phyloP scores from a whole-genome alignment of 257 asterid genomes.

The Petrea volubilis region DNA sequence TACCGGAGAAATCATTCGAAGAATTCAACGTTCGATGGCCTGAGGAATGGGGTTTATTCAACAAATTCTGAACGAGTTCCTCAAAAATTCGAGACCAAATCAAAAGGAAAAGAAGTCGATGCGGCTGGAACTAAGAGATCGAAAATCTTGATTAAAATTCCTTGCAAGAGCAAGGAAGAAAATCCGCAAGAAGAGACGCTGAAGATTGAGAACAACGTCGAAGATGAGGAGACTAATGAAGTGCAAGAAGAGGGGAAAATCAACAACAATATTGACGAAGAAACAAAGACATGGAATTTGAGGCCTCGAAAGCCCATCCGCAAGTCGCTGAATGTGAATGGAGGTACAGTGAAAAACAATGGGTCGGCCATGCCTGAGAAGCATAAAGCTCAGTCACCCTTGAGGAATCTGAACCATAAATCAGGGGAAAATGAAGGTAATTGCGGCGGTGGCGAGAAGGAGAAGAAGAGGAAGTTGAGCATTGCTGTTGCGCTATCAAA shows the following conservation, averaged over 20 bases:
- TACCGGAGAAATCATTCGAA: slow-evolving; percentile 32
- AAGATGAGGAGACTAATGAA: slow-evolving; percentile 26
- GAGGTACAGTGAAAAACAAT: slow-evolving; percentile 28
- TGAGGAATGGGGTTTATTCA: slow-evolving; percentile 18
- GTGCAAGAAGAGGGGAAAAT: slow-evolving; percentile 34
- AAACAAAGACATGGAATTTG: slow-evolving; percentile 57
- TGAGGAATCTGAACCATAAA: slow-evolving; percentile 37
- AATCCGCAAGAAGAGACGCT: slow-evolving; percentile 26
- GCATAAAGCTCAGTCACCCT: slow-evolving; percentile 44
- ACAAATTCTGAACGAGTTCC: slow-evolving; percentile 23
- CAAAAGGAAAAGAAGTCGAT: slow-evolving; percentile 32
- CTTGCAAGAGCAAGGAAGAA: slow-evolving; percentile 39
- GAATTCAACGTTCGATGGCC: slow-evolving; percentile 19
- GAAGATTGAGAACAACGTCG: slow-evolving; percentile 21
- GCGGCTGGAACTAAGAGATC: slow-evolving; percentile 32
- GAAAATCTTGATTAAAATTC: slow-evolving; percentile 44
- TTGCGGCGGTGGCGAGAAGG: slow-evolving; percentile 34
- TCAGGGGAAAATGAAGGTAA: slow-evolving; percentile 35
- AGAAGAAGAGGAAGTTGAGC: slow-evolving; percentile 51
- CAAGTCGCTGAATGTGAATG: slow-evolving; percentile 37
- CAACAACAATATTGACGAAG: slow-evolving; percentile 35
- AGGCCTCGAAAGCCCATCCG: slow-evolving; percentile 53
- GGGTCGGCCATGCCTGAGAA: slow-evolving; percentile 25
- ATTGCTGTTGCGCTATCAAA: slow-evolving; percentile 45
- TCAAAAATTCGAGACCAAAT: slow-evolving; percentile 32